Evolutionary conservation across 192 early-diverging fungal species (phyloP).

Genomic region (Backusella luteola): DNA sequence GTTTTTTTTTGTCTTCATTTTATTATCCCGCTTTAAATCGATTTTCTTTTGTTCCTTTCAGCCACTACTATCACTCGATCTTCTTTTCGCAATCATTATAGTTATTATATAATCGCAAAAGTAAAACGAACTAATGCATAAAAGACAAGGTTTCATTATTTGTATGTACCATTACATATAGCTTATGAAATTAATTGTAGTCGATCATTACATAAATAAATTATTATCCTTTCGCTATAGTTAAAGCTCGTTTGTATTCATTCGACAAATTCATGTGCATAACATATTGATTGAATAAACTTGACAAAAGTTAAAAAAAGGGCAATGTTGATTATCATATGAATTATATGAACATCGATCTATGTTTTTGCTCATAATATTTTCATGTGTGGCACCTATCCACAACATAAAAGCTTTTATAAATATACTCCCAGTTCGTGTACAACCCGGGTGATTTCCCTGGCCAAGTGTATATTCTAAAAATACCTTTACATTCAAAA

Average conservation of each 20-base stretch:
- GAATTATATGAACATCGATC: background rate
- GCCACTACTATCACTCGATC: background rate
- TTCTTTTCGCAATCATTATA: background rate
- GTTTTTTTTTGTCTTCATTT: background rate
- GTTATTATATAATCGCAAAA: background rate
- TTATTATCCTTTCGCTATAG: too few species aligned
- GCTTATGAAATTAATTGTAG: too few species aligned
- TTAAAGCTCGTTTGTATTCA: too few species aligned
- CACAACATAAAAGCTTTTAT: background rate
- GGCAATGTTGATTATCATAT: background rate
- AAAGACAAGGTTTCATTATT: background rate
- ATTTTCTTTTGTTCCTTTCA: background rate
- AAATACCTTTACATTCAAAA: too few species aligned
- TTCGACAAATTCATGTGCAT: background rate
- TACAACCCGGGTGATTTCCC: too few species aligned
- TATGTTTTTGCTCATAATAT: background rate
- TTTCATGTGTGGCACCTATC: background rate
- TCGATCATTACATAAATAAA: too few species aligned
- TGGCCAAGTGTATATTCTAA: too few species aligned
- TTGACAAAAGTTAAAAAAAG: background rate
- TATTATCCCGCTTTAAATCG: background rate
- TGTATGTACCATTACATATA: too few species aligned
- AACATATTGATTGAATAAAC: background rate
- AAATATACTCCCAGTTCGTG: too few species aligned
- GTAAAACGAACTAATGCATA: background rate